A percentile compares a stretch with the other conserved stretches of the same genome.
Evolutionary conservation across 345 rosid species (phyloP).

Genomic region (Brassica napus): DNA sequence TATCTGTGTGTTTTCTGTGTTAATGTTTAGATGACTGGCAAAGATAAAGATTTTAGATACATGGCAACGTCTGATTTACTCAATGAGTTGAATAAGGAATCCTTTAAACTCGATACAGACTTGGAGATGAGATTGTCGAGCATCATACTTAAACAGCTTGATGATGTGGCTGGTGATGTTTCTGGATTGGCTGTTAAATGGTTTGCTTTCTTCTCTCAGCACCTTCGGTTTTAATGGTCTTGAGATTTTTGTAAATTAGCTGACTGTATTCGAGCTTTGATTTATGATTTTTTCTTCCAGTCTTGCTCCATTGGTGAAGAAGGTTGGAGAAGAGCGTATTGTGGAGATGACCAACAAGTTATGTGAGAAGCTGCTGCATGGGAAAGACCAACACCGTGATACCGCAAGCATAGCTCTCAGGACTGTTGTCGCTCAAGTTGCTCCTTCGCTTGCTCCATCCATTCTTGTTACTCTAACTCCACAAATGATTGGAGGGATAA

Average conservation of each 20-base stretch:
- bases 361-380: constrained; percentile 77
- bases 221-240: neutral
- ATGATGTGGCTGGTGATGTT: constrained; percentile 98
- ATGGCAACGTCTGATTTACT: constrained; percentile 99
- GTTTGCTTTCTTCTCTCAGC: constrained; percentile 42
- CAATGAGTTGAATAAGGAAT: constrained; percentile 88
- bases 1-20: neutral
- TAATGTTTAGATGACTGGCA: constrained; percentile 85
- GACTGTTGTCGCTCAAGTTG: constrained; percentile 78
- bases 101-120: constrained; percentile 78
- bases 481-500: constrained; percentile 79
- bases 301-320: constrained; percentile 96
- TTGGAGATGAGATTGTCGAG: constrained; percentile 79
- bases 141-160: constrained; percentile 86
- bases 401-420: constrained; percentile 97
- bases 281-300: constrained; percentile 49
- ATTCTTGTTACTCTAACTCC: constrained; percentile 70
- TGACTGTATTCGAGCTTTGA: neutral
- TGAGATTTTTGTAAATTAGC: constrained; percentile 1
- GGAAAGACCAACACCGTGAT: constrained; percentile 96
- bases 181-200: constrained; percentile 99
- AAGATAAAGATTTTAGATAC: constrained; percentile 97
- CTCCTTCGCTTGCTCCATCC: constrained; percentile 70
- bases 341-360: constrained; percentile 85
- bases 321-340: constrained; percentile 70